Evolutionary conservation across 768 basidiomycete species (phyloP).

Genomic region (Ramaria sp.): DNA sequence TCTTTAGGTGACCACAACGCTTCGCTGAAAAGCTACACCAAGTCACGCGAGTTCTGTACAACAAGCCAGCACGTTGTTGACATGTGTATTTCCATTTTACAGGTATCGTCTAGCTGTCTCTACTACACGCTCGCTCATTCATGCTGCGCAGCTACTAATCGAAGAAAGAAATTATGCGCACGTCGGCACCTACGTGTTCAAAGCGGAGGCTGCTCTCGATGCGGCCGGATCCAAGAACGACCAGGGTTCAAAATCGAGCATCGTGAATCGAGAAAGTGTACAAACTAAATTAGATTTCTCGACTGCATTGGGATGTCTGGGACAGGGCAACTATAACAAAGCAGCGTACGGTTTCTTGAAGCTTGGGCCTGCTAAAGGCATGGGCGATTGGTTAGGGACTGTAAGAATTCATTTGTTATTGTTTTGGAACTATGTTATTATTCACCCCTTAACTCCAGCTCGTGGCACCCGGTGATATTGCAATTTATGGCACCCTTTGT

Average conservation of each 20-base stretch:
- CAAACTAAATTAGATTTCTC: constrained; percentile 78
- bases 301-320: constrained; percentile 64
- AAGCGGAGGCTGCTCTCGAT: constrained; percentile 88
- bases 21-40: constrained; percentile 78
- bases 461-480: constrained; percentile 73
- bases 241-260: constrained; percentile 28
- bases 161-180: constrained; percentile 83
- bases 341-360: constrained; percentile 68
- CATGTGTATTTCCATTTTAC: constrained; percentile 76
- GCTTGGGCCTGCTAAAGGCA: constrained; percentile 49
- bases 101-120: constrained; percentile 33
- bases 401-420: constrained; percentile 22
- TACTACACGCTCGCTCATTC: constrained; percentile 8
- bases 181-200: constrained; percentile 87
- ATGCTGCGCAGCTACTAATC: constrained; percentile 52
- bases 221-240: constrained; percentile 28
- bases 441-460: constrained; percentile 32
- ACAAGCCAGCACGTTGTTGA: constrained; percentile 89
- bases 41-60: constrained; percentile 86
- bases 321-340: constrained; percentile 64
- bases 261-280: constrained; percentile 53
- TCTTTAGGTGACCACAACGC: constrained; percentile 58
- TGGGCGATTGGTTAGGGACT: constrained; percentile 74
- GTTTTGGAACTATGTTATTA: neutral
- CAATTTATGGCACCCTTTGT: constrained; percentile 77